Percentiles rank a stretch among this genome's conserved stretches.
These are phyloP conservation scores for Dactylella cylindrospora DNA, from an alignment of 2,329 filamentous ascomycete genomes.

Conservation along the genomic window DNA sequence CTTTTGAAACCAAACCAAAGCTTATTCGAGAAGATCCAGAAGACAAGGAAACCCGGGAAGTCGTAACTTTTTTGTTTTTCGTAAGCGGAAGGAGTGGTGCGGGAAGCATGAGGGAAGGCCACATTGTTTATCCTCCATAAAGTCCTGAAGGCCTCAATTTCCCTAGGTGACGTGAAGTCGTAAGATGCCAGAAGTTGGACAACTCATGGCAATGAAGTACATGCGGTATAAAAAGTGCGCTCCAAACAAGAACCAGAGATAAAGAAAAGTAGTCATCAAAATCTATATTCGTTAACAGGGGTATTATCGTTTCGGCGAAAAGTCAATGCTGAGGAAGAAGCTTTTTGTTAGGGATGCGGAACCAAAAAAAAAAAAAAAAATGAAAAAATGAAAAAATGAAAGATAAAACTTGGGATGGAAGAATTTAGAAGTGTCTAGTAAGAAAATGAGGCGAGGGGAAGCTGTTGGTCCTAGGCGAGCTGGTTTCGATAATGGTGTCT, in stretches of 20 bases:
- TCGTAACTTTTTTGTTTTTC: constrained; percentile 19
- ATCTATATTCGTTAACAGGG: constrained; percentile 39
- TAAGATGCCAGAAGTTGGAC: too few relatives aligned
- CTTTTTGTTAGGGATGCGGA: constrained; percentile 24
- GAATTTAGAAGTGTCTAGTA: not conserved
- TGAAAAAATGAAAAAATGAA: not conserved
- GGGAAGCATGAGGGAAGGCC: constrained; percentile 20
- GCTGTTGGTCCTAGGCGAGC: not conserved
- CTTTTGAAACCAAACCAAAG: constrained; percentile 14
- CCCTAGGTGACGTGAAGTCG: too few relatives aligned
- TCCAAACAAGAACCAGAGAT: too few relatives aligned
- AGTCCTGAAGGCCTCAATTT: too few relatives aligned
- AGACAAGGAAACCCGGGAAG: constrained; percentile 6
- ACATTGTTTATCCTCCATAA: not conserved
- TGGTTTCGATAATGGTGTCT: not conserved
- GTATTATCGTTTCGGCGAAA: constrained; percentile 23
- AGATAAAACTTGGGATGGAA: not conserved
- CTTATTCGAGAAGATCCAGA: constrained; percentile 13
- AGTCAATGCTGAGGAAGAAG: constrained; percentile 5
- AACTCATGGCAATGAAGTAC: too few relatives aligned
- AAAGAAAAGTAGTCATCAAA: constrained; percentile 19
- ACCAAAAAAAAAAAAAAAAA: constrained; percentile 10
- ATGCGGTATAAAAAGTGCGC: too few relatives aligned
- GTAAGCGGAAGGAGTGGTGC: constrained; percentile 32
- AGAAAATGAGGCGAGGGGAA: not conserved